A percentile compares a stretch with the other conserved stretches of the same genome.
These are phyloP conservation scores for Persicaria maculosa DNA, from an alignment of 148 eudicot genomes.

Conservation along the genomic window DNA sequence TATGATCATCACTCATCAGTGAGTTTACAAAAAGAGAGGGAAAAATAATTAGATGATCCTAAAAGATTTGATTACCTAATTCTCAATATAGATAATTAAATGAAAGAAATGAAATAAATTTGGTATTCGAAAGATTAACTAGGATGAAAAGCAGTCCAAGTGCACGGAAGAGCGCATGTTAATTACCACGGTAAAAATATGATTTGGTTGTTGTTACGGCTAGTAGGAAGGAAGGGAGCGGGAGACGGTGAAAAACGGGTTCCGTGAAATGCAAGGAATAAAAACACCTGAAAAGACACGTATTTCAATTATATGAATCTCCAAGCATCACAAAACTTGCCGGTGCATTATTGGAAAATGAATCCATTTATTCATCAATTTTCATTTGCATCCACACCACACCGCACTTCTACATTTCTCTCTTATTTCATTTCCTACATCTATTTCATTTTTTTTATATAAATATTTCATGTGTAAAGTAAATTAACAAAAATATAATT, in stretches of 20 bases:
- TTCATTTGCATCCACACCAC: not conserved
- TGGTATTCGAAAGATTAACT: too few relatives aligned
- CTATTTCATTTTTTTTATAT: too few relatives aligned
- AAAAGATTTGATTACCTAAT: too few relatives aligned
- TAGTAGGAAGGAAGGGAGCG: not conserved
- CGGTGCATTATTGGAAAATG: slow-evolving; percentile 1
- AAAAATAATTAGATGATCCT: too few relatives aligned
- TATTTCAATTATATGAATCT: not conserved
- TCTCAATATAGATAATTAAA: too few relatives aligned
- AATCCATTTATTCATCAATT: slow-evolving; percentile 1
- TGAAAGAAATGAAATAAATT: too few relatives aligned
- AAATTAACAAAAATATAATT: too few relatives aligned
- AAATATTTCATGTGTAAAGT: too few relatives aligned
- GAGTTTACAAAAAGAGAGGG: too few relatives aligned
- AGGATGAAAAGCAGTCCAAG: not conserved
- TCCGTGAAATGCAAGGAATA: slow-evolving; percentile 1
- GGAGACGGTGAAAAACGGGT: not conserved
- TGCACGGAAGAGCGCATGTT: not conserved
- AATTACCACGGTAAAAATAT: not conserved
- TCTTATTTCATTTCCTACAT: not conserved
- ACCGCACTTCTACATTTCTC: not conserved
- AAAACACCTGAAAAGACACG: not conserved
- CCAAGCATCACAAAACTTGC: not conserved
- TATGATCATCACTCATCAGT: too few relatives aligned
- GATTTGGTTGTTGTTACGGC: not conserved